Percentiles rank a stretch among this genome's conserved stretches.
These are phyloP conservation scores for Endocarpon pusillum DNA, from an alignment of 495 filamentous ascomycete species.

Conservation along the genomic window DNA sequence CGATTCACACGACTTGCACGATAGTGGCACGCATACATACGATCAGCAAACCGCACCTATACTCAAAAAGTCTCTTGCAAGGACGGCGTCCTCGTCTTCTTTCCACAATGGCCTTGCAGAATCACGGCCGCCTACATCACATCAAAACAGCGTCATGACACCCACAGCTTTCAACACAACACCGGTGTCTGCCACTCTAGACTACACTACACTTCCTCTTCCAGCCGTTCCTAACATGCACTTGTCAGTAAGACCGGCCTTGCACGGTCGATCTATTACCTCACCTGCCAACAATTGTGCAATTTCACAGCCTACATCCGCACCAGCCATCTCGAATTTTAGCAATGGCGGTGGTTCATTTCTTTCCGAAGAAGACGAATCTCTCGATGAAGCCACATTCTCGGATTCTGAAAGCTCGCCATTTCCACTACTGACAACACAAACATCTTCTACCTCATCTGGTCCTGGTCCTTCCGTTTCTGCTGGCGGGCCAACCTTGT, in stretches of 20 bases:
- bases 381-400: slow-evolving; percentile 20
- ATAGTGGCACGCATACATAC: slow-evolving; percentile 72
- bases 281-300: slow-evolving; percentile 43
- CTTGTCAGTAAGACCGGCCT: slow-evolving; percentile 28
- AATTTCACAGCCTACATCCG: slow-evolving; percentile 14
- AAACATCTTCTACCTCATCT: slow-evolving; percentile 33
- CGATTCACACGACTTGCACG: slow-evolving; percentile 43
- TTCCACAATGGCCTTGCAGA: slow-evolving; percentile 85
- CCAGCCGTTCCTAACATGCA: slow-evolving; percentile 6
- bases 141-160: slow-evolving; percentile 44
- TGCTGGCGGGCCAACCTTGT: slow-evolving; percentile 14
- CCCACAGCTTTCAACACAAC: slow-evolving; percentile 38
- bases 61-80: slow-evolving; percentile 59
- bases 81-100: slow-evolving; percentile 53
- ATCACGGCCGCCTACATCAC: slow-evolving; percentile 35
- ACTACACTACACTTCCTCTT: too few species aligned
- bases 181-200: slow-evolving; percentile 5
- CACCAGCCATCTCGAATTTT: slow-evolving; percentile 13
- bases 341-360: slow-evolving; percentile 30
- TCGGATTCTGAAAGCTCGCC: slow-evolving; percentile 32
- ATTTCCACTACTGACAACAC: slow-evolving; percentile 24
- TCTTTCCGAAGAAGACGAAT: slow-evolving; percentile 38
- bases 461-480: slow-evolving; percentile 30
- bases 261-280: slow-evolving; percentile 59
- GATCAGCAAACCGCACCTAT: slow-evolving; percentile 90